phyloP scores from a whole-genome alignment of 1,139 yeast genomes.

The Diutina neorugosa region DNA sequence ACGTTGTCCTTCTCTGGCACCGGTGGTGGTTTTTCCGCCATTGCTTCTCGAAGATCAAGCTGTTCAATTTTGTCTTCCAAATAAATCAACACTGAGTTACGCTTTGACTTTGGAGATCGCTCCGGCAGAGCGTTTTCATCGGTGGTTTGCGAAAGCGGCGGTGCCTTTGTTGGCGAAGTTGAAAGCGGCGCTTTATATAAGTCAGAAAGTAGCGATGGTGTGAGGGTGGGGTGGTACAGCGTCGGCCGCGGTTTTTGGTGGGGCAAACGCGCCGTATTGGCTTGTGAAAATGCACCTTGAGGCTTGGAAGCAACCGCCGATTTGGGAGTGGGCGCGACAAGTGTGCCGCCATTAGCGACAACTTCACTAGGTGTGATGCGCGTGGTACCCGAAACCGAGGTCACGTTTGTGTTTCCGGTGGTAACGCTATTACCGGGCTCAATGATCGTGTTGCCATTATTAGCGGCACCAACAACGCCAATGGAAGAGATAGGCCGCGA shows the following conservation, averaged over 20 bases:
- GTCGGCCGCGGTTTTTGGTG: slow-evolving; percentile 64
- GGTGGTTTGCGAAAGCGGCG: slow-evolving; percentile 2
- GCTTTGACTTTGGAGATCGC: slow-evolving; percentile 15
- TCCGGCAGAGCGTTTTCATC: slow-evolving; percentile 4
- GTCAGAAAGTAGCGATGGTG: slow-evolving; percentile 14
- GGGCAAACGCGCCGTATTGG: slow-evolving; percentile 6
- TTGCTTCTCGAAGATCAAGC: slow-evolving; percentile 9
- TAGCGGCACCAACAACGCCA: background rate
- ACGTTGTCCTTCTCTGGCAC: background rate
- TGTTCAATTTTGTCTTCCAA: slow-evolving; percentile 37
- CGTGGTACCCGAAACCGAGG: background rate
- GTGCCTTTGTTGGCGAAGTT: slow-evolving; percentile 2
- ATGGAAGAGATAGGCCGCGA: background rate
- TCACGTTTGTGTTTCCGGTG: background rate
- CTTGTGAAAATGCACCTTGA: background rate
- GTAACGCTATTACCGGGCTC: background rate
- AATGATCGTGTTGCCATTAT: background rate
- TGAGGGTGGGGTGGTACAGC: slow-evolving; percentile 56
- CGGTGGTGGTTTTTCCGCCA: background rate
- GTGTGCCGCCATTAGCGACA: background rate
- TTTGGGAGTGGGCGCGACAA: background rate
- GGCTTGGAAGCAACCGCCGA: background rate
- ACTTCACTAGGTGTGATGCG: background rate
- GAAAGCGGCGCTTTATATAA: background rate
- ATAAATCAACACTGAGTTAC: slow-evolving; percentile 32